phyloP scores from a whole-genome alignment of 441 rosid species.

The Gossypium trilobum region DNA sequence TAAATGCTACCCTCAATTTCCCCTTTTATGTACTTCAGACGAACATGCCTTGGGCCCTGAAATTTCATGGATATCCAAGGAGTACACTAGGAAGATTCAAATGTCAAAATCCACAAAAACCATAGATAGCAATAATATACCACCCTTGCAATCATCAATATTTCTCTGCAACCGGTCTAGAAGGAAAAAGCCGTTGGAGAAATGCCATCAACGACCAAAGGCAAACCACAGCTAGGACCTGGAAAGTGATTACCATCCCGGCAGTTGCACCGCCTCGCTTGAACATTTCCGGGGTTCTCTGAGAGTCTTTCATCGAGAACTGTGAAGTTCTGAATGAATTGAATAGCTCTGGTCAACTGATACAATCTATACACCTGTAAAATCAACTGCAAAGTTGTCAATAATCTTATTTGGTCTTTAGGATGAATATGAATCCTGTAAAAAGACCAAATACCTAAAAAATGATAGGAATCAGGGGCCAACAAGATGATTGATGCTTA shows the following conservation, averaged over 20 bases:
- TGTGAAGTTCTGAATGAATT: constrained; percentile 59
- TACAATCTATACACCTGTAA: constrained; percentile 67
- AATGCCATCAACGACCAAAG: constrained; percentile 77
- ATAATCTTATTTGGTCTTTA: background rate
- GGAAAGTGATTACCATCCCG: constrained; percentile 57
- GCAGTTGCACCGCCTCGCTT: constrained; percentile 50
- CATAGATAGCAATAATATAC: background rate
- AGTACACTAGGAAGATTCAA: background rate
- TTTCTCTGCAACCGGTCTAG: constrained; percentile 70
- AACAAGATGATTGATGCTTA: constrained; percentile 54
- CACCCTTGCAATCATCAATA: constrained; percentile 29
- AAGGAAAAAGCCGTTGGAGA: constrained; percentile 70
- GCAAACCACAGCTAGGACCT: constrained; percentile 61
- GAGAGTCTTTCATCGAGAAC: constrained; percentile 51
- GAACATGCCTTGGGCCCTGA: too few species aligned
- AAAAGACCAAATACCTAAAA: constrained; percentile 52
- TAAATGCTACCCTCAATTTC: background rate
- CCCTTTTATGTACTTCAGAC: too few species aligned
- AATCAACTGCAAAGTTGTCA: constrained; percentile 15
- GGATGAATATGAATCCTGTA: background rate
- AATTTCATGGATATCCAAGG: too few species aligned
- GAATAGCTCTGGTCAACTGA: constrained; percentile 69
- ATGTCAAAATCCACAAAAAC: background rate
- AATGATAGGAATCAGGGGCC: constrained; percentile 72
- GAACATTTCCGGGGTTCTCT: constrained; percentile 35